Base-by-base conservation (phyloP, 176 grass and related monocot species). In the Juncus inflexus region DNA sequence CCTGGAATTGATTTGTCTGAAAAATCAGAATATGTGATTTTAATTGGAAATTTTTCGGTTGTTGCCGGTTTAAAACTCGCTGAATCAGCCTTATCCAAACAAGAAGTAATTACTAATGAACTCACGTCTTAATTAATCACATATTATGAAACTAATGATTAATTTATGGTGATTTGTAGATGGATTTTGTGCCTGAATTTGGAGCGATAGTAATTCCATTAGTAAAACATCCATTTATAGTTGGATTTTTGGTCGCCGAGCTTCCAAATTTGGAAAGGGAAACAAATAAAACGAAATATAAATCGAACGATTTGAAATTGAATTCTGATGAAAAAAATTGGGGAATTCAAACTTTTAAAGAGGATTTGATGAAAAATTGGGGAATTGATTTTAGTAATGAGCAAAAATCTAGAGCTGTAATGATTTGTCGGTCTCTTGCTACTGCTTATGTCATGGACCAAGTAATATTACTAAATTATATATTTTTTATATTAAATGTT, bases 401-500 rank as follows among this genome's bases (percentile, higher is more conserved):
- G 83, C 67, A 83, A 76, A 87, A 52, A 83, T 76, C 85, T 37
- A 77, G 57, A 15, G 78, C 84, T 64, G 69, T 87, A 69, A 74
- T 69, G 62, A 87, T 92, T 79, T 87, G 83, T 77, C 70, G 66
- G 76, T 84, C 81, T 58, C 76, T 92, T 52, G 89, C 89, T 35
- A 84, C 78, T 72, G 89, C 89, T 65, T 87, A 87, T 82, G 84
- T 92, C 63, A 92, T 92, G 84, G 89, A 92, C 76, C 89, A 91
- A 80, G 88, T 91, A 78, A 12, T 53, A 8, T 61, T 58, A 59
- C 60, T 50, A 73, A 45, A 42, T 73, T 49, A 52, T 12, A 49
- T 64, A 14, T 10, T 75, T 28, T 37, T 75, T 11, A 56, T 35
- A 14, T 2, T 38, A 6, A 39, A 61, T 50, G 6, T 70, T 16